Base-by-base conservation (phyloP, 768 basidiomycete genomes). In the Boletus speciosus region DNA sequence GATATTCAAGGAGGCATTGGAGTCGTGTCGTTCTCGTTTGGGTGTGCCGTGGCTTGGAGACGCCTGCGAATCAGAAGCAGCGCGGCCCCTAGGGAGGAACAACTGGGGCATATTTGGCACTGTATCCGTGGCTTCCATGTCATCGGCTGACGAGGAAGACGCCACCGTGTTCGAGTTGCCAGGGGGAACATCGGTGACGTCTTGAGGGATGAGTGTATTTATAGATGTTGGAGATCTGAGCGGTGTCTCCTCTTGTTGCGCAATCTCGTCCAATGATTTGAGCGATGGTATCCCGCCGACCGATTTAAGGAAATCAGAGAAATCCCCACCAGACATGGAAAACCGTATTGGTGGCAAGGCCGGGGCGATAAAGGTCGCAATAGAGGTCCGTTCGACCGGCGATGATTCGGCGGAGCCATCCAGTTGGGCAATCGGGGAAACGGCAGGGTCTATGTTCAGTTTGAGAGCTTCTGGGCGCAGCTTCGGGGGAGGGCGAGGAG, bases 291-390 rank as follows among this genome's bases (percentile, higher is more conserved):
- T 65, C 19, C 79, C 80, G 36, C 79, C 81, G 6, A 84, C 81
- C 32, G 81, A 80, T 60, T 71, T 81, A 47, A 90, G 77, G 16
- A 90, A 70, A 54, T 88, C 87, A 0, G 85, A 82, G 64, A 98
- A 94, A 67, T 96, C 93, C 0, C 83, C 76, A 43, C 84, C 81
- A 54, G 83, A 88, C 73, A 96, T 79, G 15, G 93, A 95, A 68
- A 96, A 88, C n/a, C 90, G 84, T 63, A 96, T 93, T 0, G 91
- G 91, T 3, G 93, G 93, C 29, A 94, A 75, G 4, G 91, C 89
- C 37, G 93, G 93, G 0, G 90, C 88, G 46, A 92, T 90, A 67
- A 88, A 88, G 19, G 91, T 91, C 6, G 88, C 76, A 61, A 80
- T 81, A 8, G 86, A 84, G 11, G 80, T 83, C 40, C 78, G 80